Evolutionary conservation across 2,329 filamentous ascomycete genomes (phyloP).

Genomic region (Escovopsis weberi): DNA sequence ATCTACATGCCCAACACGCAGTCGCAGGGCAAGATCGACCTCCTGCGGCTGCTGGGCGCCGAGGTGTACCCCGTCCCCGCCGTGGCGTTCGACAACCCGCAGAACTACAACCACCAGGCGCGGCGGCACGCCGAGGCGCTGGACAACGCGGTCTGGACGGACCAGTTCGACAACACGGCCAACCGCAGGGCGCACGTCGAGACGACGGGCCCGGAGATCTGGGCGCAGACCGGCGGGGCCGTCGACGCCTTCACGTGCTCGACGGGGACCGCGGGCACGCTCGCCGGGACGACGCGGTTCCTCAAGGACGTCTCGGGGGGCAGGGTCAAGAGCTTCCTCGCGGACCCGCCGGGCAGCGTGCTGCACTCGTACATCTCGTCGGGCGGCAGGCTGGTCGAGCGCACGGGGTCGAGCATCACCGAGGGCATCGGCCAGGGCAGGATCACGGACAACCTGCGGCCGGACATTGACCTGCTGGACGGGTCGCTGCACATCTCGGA

Average conservation of each 20-base stretch:
- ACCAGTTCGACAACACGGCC: conserved; percentile 95
- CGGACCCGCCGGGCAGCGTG: conserved; percentile 86
- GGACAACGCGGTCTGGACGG: conserved; percentile 91
- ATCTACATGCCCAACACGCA: conserved; percentile 99
- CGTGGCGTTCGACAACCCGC: conserved; percentile 84
- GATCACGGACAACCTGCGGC: conserved; percentile 84
- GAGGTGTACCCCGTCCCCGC: conserved; percentile 94
- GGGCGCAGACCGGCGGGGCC: conserved; percentile 74
- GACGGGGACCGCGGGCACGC: conserved; percentile 81
- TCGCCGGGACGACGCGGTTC: conserved; percentile 79
- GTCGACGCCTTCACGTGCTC: conserved; percentile 92
- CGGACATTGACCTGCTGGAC: conserved; percentile 73
- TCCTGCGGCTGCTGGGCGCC: conserved; percentile 77
- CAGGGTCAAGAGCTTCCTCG: conserved; percentile 72
- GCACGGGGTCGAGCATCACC: conserved; percentile 77
- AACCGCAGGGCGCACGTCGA: conserved; percentile 91
- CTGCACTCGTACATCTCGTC: conserved; percentile 83
- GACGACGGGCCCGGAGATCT: conserved; percentile 95
- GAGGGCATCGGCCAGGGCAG: conserved; percentile 96
- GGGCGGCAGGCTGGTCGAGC: conserved; percentile 69
- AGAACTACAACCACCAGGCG: conserved; percentile 98
- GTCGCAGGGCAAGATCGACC: conserved; percentile 93
- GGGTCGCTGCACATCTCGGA: conserved; percentile 74
- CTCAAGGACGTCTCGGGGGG: conserved; percentile 72
- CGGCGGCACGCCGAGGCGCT: conserved; percentile 72